phyloP scores from a whole-genome alignment of 2,329 filamentous ascomycete species.

The Orbilia quercus region DNA sequence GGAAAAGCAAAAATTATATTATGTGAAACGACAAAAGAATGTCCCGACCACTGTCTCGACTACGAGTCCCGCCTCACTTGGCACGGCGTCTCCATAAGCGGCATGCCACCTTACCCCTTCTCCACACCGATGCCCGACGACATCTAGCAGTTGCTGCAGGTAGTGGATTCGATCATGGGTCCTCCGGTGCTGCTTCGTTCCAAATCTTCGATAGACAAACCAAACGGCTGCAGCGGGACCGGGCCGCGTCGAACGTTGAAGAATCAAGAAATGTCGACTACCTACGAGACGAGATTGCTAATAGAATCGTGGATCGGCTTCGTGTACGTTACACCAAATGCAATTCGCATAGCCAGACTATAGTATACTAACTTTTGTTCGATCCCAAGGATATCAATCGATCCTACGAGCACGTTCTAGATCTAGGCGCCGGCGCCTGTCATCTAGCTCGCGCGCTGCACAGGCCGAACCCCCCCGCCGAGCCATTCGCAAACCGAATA shows the following conservation, averaged over 20 bases:
- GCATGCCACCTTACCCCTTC: background rate
- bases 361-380: constrained; percentile 40
- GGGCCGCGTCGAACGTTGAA: constrained; percentile 77
- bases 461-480: constrained; percentile 69
- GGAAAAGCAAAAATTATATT: background rate
- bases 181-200: constrained; percentile 66
- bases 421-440: constrained; percentile 94
- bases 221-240: constrained; percentile 92
- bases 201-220: constrained; percentile 90
- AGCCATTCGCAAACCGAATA: constrained; percentile 77
- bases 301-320: constrained; percentile 83
- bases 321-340: constrained; percentile 69
- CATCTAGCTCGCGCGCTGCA: constrained; percentile 87
- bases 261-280: constrained; percentile 86
- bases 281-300: constrained; percentile 89
- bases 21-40: constrained; percentile 5
- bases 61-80: background rate
- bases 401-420: constrained; percentile 82
- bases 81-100: background rate
- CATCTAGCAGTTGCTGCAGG: constrained; percentile 6
- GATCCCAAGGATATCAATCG: constrained; percentile 85
- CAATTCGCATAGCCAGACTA: constrained; percentile 29
- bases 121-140: background rate
- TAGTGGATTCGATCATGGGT: background rate
- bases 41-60: background rate